Conservation (phyloP, 208 protist genomes). For the Trypanosoma caninum region DNA sequence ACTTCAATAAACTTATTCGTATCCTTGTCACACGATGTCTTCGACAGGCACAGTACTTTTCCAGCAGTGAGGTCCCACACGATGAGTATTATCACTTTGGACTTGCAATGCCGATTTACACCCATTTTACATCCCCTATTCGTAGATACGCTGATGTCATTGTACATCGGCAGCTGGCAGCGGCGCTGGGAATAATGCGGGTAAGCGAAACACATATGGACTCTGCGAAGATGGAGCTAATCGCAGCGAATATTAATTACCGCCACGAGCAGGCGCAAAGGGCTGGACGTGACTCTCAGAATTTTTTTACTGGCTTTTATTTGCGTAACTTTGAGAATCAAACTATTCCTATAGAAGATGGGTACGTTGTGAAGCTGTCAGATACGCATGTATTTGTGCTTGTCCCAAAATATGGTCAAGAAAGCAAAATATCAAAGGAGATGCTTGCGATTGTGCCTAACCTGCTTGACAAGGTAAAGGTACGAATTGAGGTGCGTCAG, state of each 20-base stretch:
- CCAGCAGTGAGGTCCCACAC: constrained; percentile 67
- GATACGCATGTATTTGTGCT: constrained; percentile 86
- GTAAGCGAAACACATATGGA: constrained; percentile 61
- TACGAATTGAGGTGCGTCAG: constrained; percentile 69
- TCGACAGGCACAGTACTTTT: constrained; percentile 93
- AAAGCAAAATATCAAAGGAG: constrained; percentile 78
- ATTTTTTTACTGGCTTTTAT: constrained; percentile 91
- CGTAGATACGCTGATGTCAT: constrained; percentile 94
- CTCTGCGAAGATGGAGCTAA: constrained; percentile 58
- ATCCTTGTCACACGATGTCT: constrained; percentile 92
- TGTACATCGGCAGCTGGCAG: constrained; percentile 91
- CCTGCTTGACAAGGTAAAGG: constrained; percentile 75
- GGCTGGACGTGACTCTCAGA: constrained; percentile 88
- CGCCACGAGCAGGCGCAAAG: constrained; percentile 90
- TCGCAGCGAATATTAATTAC: constrained; percentile 91
- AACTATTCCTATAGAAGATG: constrained; percentile 75
- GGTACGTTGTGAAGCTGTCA: constrained; percentile 75
- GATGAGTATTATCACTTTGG: constrained; percentile 93
- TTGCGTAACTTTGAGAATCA: constrained; percentile 75
- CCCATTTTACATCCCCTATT: constrained; percentile 96
- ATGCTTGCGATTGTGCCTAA: constrained; percentile 56
- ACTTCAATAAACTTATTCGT: constrained; percentile 91
- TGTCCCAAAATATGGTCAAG: constrained; percentile 88
- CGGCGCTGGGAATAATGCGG: constrained; percentile 64
- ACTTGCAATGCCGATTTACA: constrained; percentile 93